These are phyloP conservation scores for Botrytis aclada DNA, from an alignment of 2,329 filamentous ascomycete species.

Conservation along the genomic window DNA sequence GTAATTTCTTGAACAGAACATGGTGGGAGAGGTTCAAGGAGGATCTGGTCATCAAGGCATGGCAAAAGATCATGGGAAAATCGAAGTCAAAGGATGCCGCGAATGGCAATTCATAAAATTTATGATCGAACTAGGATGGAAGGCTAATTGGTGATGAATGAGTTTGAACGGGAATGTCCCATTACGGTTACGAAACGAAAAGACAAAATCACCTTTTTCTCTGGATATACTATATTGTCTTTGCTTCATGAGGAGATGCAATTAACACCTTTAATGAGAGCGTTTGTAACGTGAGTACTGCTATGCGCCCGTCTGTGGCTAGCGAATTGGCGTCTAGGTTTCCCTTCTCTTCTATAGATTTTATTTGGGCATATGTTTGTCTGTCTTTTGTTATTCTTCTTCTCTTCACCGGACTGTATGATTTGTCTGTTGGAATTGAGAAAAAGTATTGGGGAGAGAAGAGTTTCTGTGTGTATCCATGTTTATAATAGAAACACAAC, in stretches of 20 bases:
- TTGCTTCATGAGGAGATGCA: slow-evolving; percentile 6
- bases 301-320: background rate
- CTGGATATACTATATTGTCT: slow-evolving; percentile 13
- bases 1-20: slow-evolving; percentile 82
- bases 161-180: background rate
- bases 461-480: background rate
- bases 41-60: slow-evolving; percentile 51
- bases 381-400: background rate
- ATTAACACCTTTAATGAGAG: slow-evolving; percentile 9
- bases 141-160: background rate
- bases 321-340: slow-evolving; percentile 1
- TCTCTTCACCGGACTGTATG: background rate
- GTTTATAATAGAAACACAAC: background rate
- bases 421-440: background rate
- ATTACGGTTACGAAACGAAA: slow-evolving; percentile 7
- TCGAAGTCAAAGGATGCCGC: slow-evolving; percentile 28
- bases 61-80: slow-evolving; percentile 60
- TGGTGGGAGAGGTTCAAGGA: slow-evolving; percentile 76
- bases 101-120: slow-evolving; percentile 25
- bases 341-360: background rate
- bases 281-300: background rate
- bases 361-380: background rate
- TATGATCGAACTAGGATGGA: background rate
- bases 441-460: background rate
- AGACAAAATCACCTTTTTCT: slow-evolving; percentile 1